Conservation (phyloP, 2,329 filamentous ascomycete species). For the Penicillium oxalicum region DNA sequence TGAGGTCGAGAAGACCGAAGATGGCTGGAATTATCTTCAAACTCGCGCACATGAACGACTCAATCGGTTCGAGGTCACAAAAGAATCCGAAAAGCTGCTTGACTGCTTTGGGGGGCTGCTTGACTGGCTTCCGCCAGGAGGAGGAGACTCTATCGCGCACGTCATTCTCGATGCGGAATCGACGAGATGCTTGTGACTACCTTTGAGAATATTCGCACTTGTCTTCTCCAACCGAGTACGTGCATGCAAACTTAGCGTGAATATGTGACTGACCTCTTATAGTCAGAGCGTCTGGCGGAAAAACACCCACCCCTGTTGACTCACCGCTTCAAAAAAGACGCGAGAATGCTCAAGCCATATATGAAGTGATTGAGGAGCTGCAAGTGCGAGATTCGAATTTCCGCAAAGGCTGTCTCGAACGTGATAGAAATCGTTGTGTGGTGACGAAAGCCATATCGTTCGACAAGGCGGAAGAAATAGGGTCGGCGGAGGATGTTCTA, state of each 20-base stretch:
- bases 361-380: background rate
- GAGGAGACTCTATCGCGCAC: background rate
- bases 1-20: conserved; percentile 1
- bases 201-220: background rate
- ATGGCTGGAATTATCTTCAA: background rate
- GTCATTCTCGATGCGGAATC: background rate
- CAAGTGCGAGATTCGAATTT: background rate
- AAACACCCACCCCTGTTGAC: background rate
- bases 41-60: background rate
- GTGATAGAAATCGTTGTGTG: background rate
- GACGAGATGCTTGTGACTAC: background rate
- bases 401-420: background rate
- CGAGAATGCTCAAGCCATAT: background rate
- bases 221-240: background rate
- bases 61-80: background rate
- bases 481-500: background rate
- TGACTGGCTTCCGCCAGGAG: background rate
- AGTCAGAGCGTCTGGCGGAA: background rate
- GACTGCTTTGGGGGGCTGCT: background rate
- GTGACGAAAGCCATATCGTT: background rate
- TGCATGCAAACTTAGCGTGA: background rate
- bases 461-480: background rate
- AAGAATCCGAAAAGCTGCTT: background rate
- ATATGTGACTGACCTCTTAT: background rate
- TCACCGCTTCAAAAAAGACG: background rate